These are phyloP conservation scores for Macrophomina phaseolina DNA, from an alignment of 2,329 filamentous ascomycete genomes.

Conservation along the genomic window DNA sequence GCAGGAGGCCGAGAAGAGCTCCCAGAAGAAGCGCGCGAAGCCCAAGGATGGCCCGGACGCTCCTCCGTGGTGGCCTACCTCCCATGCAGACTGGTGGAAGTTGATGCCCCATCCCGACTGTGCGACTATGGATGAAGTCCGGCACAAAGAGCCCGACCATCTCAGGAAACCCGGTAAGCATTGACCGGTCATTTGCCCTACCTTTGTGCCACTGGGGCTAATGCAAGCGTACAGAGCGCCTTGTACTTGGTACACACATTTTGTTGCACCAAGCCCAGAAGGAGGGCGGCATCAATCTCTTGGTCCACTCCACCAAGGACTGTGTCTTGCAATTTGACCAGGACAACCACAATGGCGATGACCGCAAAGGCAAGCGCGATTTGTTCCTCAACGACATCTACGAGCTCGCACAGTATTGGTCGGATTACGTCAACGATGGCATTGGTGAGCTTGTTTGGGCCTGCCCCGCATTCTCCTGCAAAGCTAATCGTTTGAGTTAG, in stretches of 20 bases:
- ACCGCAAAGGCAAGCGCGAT: conserved; percentile 19
- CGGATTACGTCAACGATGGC: conserved; percentile 22
- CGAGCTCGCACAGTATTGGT: conserved; percentile 17
- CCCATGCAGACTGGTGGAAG: conserved; percentile 20
- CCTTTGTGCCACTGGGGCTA: background rate
- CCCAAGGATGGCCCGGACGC: conserved; percentile 51
- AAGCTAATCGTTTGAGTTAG: conserved; percentile 9
- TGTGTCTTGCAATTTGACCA: conserved; percentile 24
- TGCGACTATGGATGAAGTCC: conserved; percentile 48
- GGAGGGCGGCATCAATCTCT: conserved; percentile 12
- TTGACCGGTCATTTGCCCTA: background rate
- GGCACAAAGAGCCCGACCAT: conserved; percentile 77
- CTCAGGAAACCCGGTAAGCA: conserved; percentile 66
- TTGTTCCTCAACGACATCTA: conserved; percentile 27
- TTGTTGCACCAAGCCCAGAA: conserved; percentile 22
- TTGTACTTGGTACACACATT: conserved; percentile 28
- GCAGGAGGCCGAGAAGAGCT: conserved; percentile 3
- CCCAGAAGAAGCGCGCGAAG: conserved; percentile 21
- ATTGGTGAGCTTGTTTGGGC: conserved; percentile 21
- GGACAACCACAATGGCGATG: conserved; percentile 22
- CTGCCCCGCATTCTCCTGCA: background rate
- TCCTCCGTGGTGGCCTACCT: conserved; percentile 44
- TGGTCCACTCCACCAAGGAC: conserved; percentile 28
- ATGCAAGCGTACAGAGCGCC: conserved; percentile 16
- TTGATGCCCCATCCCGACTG: conserved; percentile 21